Base-by-base conservation (phyloP, 2,329 filamentous ascomycete species). In the Aureobasidium sp. region DNA sequence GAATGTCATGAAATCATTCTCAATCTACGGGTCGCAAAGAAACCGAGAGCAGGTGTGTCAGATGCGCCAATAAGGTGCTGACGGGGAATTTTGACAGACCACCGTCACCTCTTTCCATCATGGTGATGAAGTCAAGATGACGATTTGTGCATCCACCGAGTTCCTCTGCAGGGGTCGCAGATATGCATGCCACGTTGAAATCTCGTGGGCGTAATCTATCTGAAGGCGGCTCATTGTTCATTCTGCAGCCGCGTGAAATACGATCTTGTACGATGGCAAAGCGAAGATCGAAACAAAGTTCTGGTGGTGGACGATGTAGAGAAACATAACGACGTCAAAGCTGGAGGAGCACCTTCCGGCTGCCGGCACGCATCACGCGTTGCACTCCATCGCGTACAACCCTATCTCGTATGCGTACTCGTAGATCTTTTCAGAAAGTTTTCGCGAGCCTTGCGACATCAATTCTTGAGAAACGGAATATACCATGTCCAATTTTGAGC, bases 121-220 rank as follows among this genome's bases (percentile, higher is more conserved):
- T 50, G 47, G 47, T 52, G 27, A 54, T 54, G 50, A 54, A 54
- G 50, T 54, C 30, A 30, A 29, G 3, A 54, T 54, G 50, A 54
- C 50, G 50, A 54, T 42, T n/a, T 32, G 36, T 30, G 49, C 15
- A 27, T 37, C 49, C 49, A 52, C 34, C 32, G 10, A 16, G 32
- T 15, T 39, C 15, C 13, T 52, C 25, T 32, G 50, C 50, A 54
- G 36, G 36, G 27, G 10, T 15, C 16, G 25, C 13, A 5, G n/a
- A 30, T 21, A 29, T 42, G 16, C 21, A 30, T 39, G 15, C 36
- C 27, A 32, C 15, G 36, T 10, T 2, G 13, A 30, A 6, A 13
- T 32, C 36, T 54, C 50, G 37, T 41, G 50, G 9, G n/a, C 6
- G 15, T 25, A 11, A 54, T 30, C 9, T 30, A 21, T 16, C 50